Evolutionary conservation across 2,329 filamentous ascomycete species (phyloP), one percentile per base, ranked within the genome.

Genomic region (Paradendryphiella salina): DNA sequence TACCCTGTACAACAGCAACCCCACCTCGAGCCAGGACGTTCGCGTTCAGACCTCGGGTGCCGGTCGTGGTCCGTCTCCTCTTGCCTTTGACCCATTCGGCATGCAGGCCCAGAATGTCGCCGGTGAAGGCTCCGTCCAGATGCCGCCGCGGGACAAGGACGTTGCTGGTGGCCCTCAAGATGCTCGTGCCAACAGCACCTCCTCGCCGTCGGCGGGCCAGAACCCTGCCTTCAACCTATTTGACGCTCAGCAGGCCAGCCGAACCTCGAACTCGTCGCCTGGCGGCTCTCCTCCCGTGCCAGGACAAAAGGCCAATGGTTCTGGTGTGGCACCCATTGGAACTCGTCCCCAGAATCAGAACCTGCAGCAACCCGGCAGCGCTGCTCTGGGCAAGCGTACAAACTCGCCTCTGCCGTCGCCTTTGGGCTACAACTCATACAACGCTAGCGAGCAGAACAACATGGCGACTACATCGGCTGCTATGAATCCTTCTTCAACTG

Each of bases 381-480:
- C 82, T 28, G 79, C 81, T 8, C 72, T 89, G 61, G 88, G 82
- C 74, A 94, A 94, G 75, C 89, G 90, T 52, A 90, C 92, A 0
- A 96, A 90, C 6, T 96, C 92, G 2, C 92, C 93, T 46, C 81
- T 96, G 23, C 86, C 91, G n/a, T 95, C 91, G n/a, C 91, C 92
- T 10, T 79, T 94, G 44, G 87, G 87, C 72, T 72, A 73, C 61
- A 68, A 60, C 41, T 86, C 87, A 18, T 89, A 87, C 73, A 84
- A 80, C 31, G 75, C 79, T 14, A 79, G 79, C 58, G 82, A 83
- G 52, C 73, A 82, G 67, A 64, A 77, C 70, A 78, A 77, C 35
- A 64, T 64, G 35, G 73, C 57, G 35, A 66, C 66, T 31, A 75
- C 72, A 32, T 85, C 85, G 4, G 79, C 80, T 29, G 82, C 77